Conservation (phyloP, 495 filamentous ascomycete genomes). For the Penicillium flavigenum region DNA sequence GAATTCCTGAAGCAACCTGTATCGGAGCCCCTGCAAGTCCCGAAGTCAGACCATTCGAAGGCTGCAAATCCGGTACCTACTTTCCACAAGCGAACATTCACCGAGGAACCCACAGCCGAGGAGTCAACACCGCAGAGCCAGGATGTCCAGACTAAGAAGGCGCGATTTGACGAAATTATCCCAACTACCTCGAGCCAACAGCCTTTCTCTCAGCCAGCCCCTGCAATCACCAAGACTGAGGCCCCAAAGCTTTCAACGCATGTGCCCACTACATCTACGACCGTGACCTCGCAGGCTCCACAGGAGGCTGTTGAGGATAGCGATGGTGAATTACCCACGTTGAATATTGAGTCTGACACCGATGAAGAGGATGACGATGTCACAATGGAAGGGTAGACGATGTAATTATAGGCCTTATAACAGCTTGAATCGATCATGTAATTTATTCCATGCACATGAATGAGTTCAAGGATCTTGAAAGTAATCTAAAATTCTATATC, state of each 20-base stretch:
- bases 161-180: conserved; percentile 31
- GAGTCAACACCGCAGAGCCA: conserved; percentile 12
- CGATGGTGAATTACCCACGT: conserved; percentile 49
- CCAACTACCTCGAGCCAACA: conserved; percentile 10
- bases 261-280: conserved; percentile 9
- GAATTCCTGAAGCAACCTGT: conserved; percentile 33
- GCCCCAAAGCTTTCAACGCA: conserved; percentile 16
- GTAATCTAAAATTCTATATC: conserved; percentile 9
- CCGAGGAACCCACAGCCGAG: conserved; percentile 27
- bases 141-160: conserved; percentile 33
- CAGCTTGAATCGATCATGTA: neutral
- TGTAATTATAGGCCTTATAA: conserved; percentile 3
- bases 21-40: conserved; percentile 16
- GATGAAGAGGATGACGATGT: conserved; percentile 45
- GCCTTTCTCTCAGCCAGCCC: conserved; percentile 13
- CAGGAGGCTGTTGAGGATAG: conserved; percentile 41
- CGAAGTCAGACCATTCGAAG: conserved; percentile 17
- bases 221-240: conserved; percentile 15
- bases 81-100: conserved; percentile 37
- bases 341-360: conserved; percentile 50
- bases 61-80: conserved; percentile 13
- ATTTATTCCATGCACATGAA: neutral
- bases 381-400: conserved; percentile 30
- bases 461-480: neutral
- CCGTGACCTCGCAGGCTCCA: conserved; percentile 11